A percentile compares a stretch with the other conserved stretches of the same genome.
Conservation (phyloP, 2,329 filamentous ascomycete species). For the Pseudocercospora eumusae region DNA sequence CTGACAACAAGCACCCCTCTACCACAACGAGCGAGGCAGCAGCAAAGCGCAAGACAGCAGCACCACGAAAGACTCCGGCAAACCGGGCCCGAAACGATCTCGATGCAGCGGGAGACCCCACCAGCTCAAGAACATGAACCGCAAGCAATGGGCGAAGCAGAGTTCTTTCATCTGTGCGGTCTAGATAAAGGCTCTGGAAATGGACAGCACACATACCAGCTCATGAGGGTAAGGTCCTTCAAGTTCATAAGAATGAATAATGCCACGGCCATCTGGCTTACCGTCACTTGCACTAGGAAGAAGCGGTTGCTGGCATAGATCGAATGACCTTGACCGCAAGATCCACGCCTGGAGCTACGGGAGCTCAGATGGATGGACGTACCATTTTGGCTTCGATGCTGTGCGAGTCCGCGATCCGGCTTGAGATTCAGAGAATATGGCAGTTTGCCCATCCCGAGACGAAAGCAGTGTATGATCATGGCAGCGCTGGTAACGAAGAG, state of each 20-base stretch:
- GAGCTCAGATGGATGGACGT: neutral
- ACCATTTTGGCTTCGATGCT: constrained; percentile 2
- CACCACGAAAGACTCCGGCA: neutral
- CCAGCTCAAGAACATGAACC: neutral
- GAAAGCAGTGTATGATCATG: constrained; percentile 3
- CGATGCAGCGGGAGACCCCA: neutral
- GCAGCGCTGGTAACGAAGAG: constrained; percentile 1
- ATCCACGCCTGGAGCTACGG: neutral
- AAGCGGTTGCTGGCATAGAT: neutral
- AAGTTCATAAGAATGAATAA: too few relatives aligned
- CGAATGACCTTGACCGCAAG: neutral
- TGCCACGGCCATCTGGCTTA: neutral
- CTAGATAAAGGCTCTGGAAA: neutral
- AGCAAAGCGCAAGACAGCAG: neutral
- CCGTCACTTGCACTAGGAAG: neutral
- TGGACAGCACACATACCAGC: neutral
- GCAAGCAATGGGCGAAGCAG: neutral
- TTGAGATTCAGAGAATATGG: constrained; percentile 6
- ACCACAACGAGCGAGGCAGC: neutral
- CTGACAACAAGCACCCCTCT: neutral
- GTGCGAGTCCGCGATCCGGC: constrained; percentile 7
- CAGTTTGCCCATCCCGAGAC: constrained; percentile 9
- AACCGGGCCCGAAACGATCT: neutral
- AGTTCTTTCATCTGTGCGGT: neutral
- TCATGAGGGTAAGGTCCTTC: neutral